Percentiles rank a stretch among this genome's conserved stretches.
These are phyloP conservation scores for Collybiopsis luxurians DNA, from an alignment of 768 basidiomycete species.

Conservation along the genomic window DNA sequence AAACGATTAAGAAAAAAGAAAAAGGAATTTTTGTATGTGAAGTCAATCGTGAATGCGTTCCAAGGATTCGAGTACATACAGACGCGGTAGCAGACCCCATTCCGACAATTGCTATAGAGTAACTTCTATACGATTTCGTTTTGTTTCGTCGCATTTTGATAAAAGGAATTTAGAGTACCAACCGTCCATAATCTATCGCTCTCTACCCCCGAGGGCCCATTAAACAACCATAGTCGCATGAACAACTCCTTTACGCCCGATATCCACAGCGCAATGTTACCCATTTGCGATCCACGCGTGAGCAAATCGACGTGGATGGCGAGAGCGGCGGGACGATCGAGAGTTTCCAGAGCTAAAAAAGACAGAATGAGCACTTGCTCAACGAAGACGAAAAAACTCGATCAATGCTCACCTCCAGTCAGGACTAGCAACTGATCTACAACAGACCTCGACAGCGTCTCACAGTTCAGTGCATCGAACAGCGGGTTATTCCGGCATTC, in stretches of 20 bases:
- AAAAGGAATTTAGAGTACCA: too few relatives aligned
- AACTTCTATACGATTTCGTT: too few relatives aligned
- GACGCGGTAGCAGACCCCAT: too few relatives aligned
- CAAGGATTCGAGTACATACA: too few relatives aligned
- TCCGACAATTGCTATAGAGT: too few relatives aligned
- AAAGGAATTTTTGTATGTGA: too few relatives aligned
- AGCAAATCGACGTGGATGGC: conserved; percentile 85
- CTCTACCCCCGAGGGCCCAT: too few relatives aligned
- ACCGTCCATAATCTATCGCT: too few relatives aligned
- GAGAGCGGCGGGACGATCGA: conserved; percentile 76
- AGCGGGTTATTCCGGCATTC: conserved; percentile 82
- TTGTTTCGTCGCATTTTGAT: too few relatives aligned
- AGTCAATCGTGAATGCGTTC: too few relatives aligned
- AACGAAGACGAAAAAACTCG: not conserved
- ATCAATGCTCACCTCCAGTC: conserved; percentile 54
- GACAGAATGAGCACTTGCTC: not conserved
- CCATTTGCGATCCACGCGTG: conserved; percentile 72
- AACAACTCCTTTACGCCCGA: conserved; percentile 88
- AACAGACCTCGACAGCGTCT: conserved; percentile 68
- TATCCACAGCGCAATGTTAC: conserved; percentile 86
- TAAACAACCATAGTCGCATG: conserved; percentile 52
- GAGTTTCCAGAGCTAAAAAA: conserved; percentile 70
- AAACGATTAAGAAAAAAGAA: too few relatives aligned
- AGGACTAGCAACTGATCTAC: conserved; percentile 71
- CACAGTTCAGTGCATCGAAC: conserved; percentile 89